phyloP scores from a whole-genome alignment of 139 green algal species.

The Micromonas commoda region DNA sequence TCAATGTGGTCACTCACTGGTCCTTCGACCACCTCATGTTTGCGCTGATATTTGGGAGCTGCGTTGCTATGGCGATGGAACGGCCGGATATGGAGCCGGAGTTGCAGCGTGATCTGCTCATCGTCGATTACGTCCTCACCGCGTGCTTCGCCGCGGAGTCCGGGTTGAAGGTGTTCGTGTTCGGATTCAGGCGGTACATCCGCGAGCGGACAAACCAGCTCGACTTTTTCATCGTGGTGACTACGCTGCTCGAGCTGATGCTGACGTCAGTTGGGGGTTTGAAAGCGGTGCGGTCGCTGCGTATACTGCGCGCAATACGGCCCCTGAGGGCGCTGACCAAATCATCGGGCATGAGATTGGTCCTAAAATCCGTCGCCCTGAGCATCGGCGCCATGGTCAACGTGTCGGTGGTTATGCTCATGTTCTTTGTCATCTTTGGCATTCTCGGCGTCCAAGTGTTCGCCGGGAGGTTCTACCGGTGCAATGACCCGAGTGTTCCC shows the following conservation, averaged over 20 bases:
- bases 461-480: slow-evolving; percentile 50
- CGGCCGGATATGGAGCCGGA: background rate
- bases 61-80: background rate
- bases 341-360: slow-evolving; percentile 61
- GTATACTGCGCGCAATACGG: slow-evolving; percentile 60
- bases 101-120: background rate
- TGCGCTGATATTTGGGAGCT: background rate
- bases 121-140: slow-evolving; percentile 51
- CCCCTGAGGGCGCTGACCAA: slow-evolving; percentile 64
- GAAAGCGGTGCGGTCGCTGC: slow-evolving; percentile 43
- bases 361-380: slow-evolving; percentile 59
- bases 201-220: slow-evolving; percentile 56
- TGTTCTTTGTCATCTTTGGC: slow-evolving; percentile 77
- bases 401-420: slow-evolving; percentile 60
- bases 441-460: slow-evolving; percentile 77
- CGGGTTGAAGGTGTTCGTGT: slow-evolving; percentile 64
- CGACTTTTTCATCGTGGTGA: slow-evolving; percentile 63
- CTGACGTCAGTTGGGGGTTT: slow-evolving; percentile 32
- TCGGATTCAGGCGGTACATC: slow-evolving; percentile 61
- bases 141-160: slow-evolving; percentile 55
- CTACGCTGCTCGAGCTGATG: slow-evolving; percentile 42
- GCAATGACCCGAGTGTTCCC: slow-evolving; percentile 14
- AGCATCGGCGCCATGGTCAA: slow-evolving; percentile 70
- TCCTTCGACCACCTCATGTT: background rate
- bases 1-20: background rate